These are phyloP conservation scores for Pseudogymnoascus sp. DNA, from an alignment of 2,329 filamentous ascomycete genomes.

Conservation along the genomic window DNA sequence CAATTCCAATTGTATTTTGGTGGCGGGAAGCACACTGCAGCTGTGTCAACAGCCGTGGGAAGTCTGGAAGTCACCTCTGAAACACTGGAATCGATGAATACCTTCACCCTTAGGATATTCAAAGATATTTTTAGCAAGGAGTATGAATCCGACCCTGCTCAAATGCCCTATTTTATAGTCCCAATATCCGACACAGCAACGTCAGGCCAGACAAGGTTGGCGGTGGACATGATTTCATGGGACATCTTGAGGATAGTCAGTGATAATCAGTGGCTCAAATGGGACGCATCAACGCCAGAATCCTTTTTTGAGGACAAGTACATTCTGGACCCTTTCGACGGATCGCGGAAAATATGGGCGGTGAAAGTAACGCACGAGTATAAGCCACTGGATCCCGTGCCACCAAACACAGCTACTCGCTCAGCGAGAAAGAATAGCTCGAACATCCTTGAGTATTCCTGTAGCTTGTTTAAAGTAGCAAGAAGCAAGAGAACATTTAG, in stretches of 20 bases:
- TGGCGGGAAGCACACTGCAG: conserved; percentile 48
- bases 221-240: conserved; percentile 50
- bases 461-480: conserved; percentile 62
- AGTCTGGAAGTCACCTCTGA: conserved; percentile 35
- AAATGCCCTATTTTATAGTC: conserved; percentile 77
- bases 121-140: conserved; percentile 82
- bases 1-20: conserved; percentile 65
- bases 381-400: conserved; percentile 57
- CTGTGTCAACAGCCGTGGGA: conserved; percentile 38
- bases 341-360: conserved; percentile 53
- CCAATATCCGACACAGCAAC: conserved; percentile 36
- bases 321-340: conserved; percentile 49
- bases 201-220: background rate
- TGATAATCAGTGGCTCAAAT: conserved; percentile 25
- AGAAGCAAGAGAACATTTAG: conserved; percentile 45
- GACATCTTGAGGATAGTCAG: conserved; percentile 36
- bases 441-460: conserved; percentile 75
- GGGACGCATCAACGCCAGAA: conserved; percentile 35
- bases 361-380: conserved; percentile 46
- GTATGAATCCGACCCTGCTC: conserved; percentile 53
- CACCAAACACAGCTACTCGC: conserved; percentile 42
- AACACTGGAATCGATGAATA: conserved; percentile 48
- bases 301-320: conserved; percentile 45
- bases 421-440: conserved; percentile 34
- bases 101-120: conserved; percentile 70